Base-by-base conservation (phyloP, 2,329 filamentous ascomycete species). In the Boeremia exigua region DNA sequence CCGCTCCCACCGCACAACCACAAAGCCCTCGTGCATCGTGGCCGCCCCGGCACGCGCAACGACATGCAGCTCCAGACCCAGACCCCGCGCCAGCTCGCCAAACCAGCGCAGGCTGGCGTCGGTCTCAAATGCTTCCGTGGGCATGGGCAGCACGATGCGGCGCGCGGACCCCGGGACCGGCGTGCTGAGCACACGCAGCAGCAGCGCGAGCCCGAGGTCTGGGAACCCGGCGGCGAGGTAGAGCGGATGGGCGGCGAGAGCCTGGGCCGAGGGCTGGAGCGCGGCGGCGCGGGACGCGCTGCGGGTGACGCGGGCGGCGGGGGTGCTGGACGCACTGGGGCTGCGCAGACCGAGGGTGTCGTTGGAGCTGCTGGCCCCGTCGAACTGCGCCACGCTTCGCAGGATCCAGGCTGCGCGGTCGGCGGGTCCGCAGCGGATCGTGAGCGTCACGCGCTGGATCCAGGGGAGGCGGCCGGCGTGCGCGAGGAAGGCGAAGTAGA, bases 151-250 rank as follows among this genome's bases (percentile, higher is more conserved):
- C 1, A 54, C 45, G n/a, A 54, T 39, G 2, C 29, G 17, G 1
- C 27, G 36, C 12, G 25, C 10, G 17, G 14, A 6, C 34, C 10
- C 5, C 4, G 4, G 4, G 2, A n/a, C 8, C 2, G 33, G 4
- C 8, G 39, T 49, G 8, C 52, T 54, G 27, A 54, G 52, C 39
- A 45, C 15, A 4, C 52, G 38, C 4, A 49, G n/a, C 9, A 54
- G 17, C 9, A 54, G 23, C 4, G 45, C 46, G n/a, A 45, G 15
- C 28, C 28, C 37, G 3, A 54, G 10, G 6, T 32, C 33, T 3
- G 15, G 11, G 3, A 48, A 9, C 4, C 45, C 45, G 17, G 45
- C 39, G 17, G 29, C 19, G 1, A 10, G 23, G 23, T 48, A 54
- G 2, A 34, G 32, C 7, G 45, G 45, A 14, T 39, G 33, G 7